Base-by-base conservation (phyloP, 345 rosid species). In the Acer yangbiense region DNA sequence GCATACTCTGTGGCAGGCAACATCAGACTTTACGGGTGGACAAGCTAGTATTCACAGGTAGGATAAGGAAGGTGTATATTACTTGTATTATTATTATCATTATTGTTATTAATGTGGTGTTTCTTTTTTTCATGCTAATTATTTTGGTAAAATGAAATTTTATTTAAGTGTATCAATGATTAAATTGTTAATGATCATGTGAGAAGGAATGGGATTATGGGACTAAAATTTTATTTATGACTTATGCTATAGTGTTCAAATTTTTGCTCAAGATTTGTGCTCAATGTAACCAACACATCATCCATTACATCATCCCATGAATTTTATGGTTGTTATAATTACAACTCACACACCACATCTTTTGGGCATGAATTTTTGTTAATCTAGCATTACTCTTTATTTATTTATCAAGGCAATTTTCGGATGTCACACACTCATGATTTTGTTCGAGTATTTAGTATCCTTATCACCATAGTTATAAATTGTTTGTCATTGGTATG, bases 1-100 rank as follows among this genome's bases (percentile, higher is more conserved):
- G 81, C 94, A 92, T 74, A 92, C 94, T 7, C 75, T 90, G 67
- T 92, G 94, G 97, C 90, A 90, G 80, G 89, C 93, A 7, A 89
- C 97, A 9, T 79, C 94, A 1, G 94, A 90, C 83, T 92, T 92
- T 84, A 88, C 94, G 1, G 80, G 81, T 76, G 94, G 94, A 32
- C 93, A 86, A 74, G 97, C 94, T 7, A 90, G 89, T 88, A 75
- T 78, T 57, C 76, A 89, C 77, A 90, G 88, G 97, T 90, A 81
- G 76, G 21, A n/a, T 68, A 43, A 43, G 61, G 75, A 43, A 43
- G 54, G 75, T 72, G 17, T 69, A 32, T 46, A 68, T 64, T 12
- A 20, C 70, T 57, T 63, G 39, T 63, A 5, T 21, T 27, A 63
- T 63, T 23, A 14, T 63, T 63, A 3, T 63, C 9, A 9, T 43